Evolutionary conservation across 2,329 filamentous ascomycete genomes (phyloP).

Genomic region (Alternaria tenuissima): DNA sequence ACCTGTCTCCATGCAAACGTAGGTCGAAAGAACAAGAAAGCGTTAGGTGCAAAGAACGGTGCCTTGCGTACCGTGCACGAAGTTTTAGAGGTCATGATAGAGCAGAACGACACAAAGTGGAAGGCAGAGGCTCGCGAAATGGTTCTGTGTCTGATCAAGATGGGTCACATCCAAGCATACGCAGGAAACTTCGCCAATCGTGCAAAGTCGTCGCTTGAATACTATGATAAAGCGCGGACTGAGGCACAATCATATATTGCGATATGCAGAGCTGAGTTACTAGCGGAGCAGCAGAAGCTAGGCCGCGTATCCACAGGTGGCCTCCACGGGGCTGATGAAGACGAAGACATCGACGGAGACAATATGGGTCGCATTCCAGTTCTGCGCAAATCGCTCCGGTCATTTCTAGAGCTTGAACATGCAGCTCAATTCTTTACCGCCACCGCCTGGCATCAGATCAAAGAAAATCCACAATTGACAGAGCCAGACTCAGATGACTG

Average conservation of each 20-base stretch:
- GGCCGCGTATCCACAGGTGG: conserved; percentile 37
- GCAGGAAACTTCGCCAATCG: conserved; percentile 62
- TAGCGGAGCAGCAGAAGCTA: conserved; percentile 57
- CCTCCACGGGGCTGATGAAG: conserved; percentile 46
- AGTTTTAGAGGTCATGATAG: conserved; percentile 90
- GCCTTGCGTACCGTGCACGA: conserved; percentile 84
- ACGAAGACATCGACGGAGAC: conserved; percentile 51
- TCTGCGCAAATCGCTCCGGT: conserved; percentile 72
- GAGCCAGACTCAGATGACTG: conserved; percentile 73
- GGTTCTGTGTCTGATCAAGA: conserved; percentile 69
- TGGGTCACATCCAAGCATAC: conserved; percentile 82
- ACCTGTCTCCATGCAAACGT: conserved; percentile 88
- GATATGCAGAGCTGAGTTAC: conserved; percentile 70
- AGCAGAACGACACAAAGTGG: conserved; percentile 75
- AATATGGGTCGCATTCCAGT: conserved; percentile 61
- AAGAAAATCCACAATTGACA: conserved; percentile 71
- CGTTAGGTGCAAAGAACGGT: conserved; percentile 67
- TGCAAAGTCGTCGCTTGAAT: conserved; percentile 70
- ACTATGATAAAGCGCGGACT: conserved; percentile 68
- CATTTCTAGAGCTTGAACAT: conserved; percentile 80
- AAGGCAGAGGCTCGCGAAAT: conserved; percentile 73
- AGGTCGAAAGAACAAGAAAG: conserved; percentile 70
- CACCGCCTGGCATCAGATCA: conserved; percentile 85
- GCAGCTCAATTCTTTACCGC: conserved; percentile 84
- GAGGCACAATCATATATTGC: conserved; percentile 61